These are phyloP conservation scores for Stenocarpella maydis DNA, from an alignment of 2,329 filamentous ascomycete species.

Conservation along the genomic window DNA sequence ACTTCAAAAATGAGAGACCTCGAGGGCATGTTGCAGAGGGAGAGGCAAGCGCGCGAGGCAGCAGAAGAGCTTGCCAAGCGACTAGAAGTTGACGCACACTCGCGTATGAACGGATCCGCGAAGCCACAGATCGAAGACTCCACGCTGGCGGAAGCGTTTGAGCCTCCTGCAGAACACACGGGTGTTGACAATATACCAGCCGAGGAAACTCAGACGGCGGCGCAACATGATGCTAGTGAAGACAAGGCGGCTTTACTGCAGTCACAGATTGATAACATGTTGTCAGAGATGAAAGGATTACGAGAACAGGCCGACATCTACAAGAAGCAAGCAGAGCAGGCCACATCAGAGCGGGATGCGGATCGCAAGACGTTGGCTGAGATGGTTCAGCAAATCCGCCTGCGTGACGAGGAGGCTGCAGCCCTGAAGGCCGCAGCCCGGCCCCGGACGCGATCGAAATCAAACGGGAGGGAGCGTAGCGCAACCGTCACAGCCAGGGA, in stretches of 20 bases:
- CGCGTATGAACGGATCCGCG: conserved; percentile 50
- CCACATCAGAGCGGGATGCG: conserved; percentile 78
- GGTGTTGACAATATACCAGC: background rate
- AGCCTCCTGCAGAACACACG: conserved; percentile 50
- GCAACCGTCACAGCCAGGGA: conserved; percentile 34
- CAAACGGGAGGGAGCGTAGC: conserved; percentile 44
- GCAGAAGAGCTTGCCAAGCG: conserved; percentile 84
- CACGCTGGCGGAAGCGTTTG: conserved; percentile 56
- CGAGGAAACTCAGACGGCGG: conserved; percentile 32
- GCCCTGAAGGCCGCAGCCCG: conserved; percentile 39
- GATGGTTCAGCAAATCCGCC: conserved; percentile 85
- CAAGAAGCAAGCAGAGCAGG: conserved; percentile 78
- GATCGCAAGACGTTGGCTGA: conserved; percentile 81
- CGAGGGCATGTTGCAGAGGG: conserved; percentile 79
- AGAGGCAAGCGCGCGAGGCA: conserved; percentile 81
- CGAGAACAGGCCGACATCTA: conserved; percentile 82
- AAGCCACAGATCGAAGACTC: conserved; percentile 49
- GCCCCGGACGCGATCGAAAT: conserved; percentile 50
- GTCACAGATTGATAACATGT: conserved; percentile 77
- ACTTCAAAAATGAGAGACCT: conserved; percentile 80
- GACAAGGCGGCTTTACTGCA: conserved; percentile 56
- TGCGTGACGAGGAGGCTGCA: conserved; percentile 65
- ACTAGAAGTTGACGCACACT: conserved; percentile 64
- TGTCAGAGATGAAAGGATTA: conserved; percentile 82
- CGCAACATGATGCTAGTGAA: conserved; percentile 41